Percentiles rank a stretch among this genome's conserved stretches.
Conservation (phyloP, 176 grass and related monocot species). For the Aegilops longissima region DNA sequence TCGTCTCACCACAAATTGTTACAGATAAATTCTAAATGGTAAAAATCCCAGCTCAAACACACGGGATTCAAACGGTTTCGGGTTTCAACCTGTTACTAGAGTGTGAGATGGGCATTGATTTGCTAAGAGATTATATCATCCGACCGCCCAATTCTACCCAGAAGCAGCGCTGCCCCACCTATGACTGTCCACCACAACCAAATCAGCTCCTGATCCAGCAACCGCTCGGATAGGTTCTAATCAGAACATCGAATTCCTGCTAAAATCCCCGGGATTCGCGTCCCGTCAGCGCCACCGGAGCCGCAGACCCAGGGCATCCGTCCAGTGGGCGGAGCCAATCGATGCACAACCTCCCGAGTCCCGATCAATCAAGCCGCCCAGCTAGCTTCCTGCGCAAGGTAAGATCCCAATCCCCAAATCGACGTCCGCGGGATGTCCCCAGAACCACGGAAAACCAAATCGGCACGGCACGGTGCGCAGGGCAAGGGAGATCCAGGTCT, state of each 20-base stretch:
- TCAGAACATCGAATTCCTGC: background rate
- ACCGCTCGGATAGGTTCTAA: background rate
- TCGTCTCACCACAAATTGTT: background rate
- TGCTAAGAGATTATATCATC: background rate
- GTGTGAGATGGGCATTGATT: background rate
- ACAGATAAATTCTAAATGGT: background rate
- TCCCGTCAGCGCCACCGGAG: background rate
- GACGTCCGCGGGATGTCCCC: background rate
- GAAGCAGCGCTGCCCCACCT: background rate
- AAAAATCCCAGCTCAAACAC: background rate
- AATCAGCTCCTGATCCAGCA: background rate
- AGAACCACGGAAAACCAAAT: background rate
- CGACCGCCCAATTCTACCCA: background rate
- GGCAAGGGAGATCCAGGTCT: background rate
- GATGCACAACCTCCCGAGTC: background rate
- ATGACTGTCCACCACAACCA: background rate
- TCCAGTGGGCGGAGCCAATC: background rate
- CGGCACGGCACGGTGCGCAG: background rate
- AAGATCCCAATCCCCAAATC: background rate
- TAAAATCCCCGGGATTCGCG: background rate
- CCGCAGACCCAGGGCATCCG: background rate
- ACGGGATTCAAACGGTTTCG: background rate
- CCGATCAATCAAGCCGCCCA: background rate
- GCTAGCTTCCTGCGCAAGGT: background rate
- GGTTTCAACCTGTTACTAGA: background rate